Conservation (phyloP, 345 rosid genomes). For the Eucalyptus camaldulensis region DNA sequence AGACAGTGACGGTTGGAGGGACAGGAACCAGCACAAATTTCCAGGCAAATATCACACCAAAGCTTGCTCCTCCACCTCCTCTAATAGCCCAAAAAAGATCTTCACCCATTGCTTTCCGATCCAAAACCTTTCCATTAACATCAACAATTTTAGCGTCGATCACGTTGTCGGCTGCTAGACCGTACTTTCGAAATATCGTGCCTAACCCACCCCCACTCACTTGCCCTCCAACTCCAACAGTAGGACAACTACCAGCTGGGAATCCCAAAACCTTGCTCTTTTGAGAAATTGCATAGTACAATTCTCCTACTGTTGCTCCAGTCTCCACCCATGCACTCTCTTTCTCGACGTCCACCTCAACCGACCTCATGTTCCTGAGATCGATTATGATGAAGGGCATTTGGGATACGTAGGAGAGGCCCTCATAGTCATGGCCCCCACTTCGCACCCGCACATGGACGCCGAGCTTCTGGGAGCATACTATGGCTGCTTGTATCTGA, state of each 20-base stretch:
- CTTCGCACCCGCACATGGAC: slow-evolving; percentile 37
- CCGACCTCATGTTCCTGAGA: slow-evolving; percentile 28
- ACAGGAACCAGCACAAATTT: slow-evolving; percentile 55
- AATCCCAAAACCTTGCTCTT: slow-evolving; percentile 46
- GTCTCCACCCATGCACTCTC: slow-evolving; percentile 58
- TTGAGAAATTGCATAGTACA: slow-evolving; percentile 38
- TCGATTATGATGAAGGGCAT: slow-evolving; percentile 50
- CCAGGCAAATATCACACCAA: slow-evolving; percentile 49
- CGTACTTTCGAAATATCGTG: slow-evolving; percentile 54
- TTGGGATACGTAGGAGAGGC: slow-evolving; percentile 38
- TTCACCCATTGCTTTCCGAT: slow-evolving; percentile 46
- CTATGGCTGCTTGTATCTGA: slow-evolving; percentile 52
- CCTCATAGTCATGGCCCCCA: slow-evolving; percentile 72
- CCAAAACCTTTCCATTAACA: slow-evolving; percentile 34
- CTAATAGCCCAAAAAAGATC: slow-evolving; percentile 64
- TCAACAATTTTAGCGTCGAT: slow-evolving; percentile 54
- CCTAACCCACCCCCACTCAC: slow-evolving; percentile 65
- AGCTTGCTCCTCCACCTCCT: slow-evolving; percentile 72
- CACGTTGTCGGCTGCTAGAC: slow-evolving; percentile 72
- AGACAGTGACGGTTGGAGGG: slow-evolving; percentile 46
- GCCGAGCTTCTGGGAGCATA: slow-evolving; percentile 28
- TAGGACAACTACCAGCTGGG: slow-evolving; percentile 54
- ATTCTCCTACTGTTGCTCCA: slow-evolving; percentile 69
- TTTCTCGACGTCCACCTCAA: slow-evolving; percentile 15
- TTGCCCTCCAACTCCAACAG: slow-evolving; percentile 54